Percentiles rank a stretch among this genome's conserved stretches.
These are phyloP conservation scores for Pythium oligandrum DNA, from an alignment of 352 stramenopile species.

Conservation along the genomic window DNA sequence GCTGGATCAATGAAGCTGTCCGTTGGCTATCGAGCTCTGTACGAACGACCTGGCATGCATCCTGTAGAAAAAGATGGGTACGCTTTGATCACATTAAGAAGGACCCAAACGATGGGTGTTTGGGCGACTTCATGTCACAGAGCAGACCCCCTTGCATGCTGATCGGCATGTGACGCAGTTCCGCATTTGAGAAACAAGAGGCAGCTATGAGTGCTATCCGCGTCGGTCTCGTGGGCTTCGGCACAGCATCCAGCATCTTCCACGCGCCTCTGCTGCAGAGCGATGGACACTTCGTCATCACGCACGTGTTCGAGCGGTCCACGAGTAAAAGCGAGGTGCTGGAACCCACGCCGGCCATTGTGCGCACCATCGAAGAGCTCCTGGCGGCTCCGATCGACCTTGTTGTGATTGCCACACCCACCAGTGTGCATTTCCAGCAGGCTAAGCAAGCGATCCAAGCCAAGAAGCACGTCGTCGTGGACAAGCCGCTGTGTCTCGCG, in stretches of 20 bases:
- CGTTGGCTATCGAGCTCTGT: too few species aligned
- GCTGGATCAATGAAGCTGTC: too few species aligned
- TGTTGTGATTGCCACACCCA: slow-evolving; percentile 72
- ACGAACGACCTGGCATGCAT: too few species aligned
- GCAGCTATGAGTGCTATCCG: slow-evolving; percentile 16
- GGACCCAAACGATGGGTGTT: too few species aligned
- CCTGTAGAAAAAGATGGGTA: too few species aligned
- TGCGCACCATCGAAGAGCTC: slow-evolving; percentile 70
- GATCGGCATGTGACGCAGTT: too few species aligned
- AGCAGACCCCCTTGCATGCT: too few species aligned
- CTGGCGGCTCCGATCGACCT: slow-evolving; percentile 52
- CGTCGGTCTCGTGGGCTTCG: slow-evolving; percentile 70
- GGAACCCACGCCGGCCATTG: slow-evolving; percentile 40
- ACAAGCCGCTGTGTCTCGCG: slow-evolving; percentile 71
- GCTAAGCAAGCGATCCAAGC: slow-evolving; percentile 61
- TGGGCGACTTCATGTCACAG: too few species aligned
- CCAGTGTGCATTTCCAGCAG: slow-evolving; percentile 68
- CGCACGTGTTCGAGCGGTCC: slow-evolving; percentile 72
- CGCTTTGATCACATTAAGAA: too few species aligned
- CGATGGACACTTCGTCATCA: slow-evolving; percentile 56
- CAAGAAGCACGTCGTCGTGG: slow-evolving; percentile 72
- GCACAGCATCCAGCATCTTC: slow-evolving; percentile 67
- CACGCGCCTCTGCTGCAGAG: slow-evolving; percentile 65
- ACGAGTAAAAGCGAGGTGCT: slow-evolving; percentile 53
- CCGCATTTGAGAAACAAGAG: too few species aligned